A percentile compares a stretch with the other conserved stretches of the same genome.
Evolutionary conservation across 345 rosid species (phyloP).

Genomic region (Hibiscus tridactylites): DNA sequence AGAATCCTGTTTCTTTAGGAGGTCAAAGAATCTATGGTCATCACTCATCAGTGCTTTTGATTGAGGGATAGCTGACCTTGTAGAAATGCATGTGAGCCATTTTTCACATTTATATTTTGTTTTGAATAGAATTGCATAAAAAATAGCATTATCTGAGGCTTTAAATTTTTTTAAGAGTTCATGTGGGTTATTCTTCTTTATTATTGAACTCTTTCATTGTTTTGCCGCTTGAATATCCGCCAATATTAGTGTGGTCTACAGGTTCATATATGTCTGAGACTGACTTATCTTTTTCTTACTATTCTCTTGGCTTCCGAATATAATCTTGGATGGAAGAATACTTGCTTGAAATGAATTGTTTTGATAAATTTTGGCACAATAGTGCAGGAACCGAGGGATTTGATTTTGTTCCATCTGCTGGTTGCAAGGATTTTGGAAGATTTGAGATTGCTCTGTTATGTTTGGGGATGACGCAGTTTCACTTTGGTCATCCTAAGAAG

Average conservation of each 20-base stretch:
- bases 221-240: background rate
- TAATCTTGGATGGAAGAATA: constrained; percentile 11
- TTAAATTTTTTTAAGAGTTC: background rate
- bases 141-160: background rate
- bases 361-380: constrained; percentile 33
- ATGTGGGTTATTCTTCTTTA: background rate
- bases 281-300: background rate
- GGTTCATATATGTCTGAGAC: background rate
- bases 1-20: background rate
- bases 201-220: background rate
- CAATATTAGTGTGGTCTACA: background rate
- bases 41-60: background rate
- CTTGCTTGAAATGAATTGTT: constrained; percentile 26
- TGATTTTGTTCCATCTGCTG: constrained; percentile 59
- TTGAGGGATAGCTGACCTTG: background rate
- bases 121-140: background rate
- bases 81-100: background rate
- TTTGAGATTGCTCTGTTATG: constrained; percentile 78
- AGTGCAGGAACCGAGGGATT: constrained; percentile 99
- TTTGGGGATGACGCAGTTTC: constrained; percentile 92
- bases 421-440: constrained; percentile 51
- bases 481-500: constrained; percentile 93
- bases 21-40: background rate
- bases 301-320: constrained; percentile 2
- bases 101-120: background rate